Evolutionary conservation across 2,329 filamentous ascomycete genomes (phyloP), one percentile per base, ranked within the genome.

Genomic region (Sporothrix mexicana): DNA sequence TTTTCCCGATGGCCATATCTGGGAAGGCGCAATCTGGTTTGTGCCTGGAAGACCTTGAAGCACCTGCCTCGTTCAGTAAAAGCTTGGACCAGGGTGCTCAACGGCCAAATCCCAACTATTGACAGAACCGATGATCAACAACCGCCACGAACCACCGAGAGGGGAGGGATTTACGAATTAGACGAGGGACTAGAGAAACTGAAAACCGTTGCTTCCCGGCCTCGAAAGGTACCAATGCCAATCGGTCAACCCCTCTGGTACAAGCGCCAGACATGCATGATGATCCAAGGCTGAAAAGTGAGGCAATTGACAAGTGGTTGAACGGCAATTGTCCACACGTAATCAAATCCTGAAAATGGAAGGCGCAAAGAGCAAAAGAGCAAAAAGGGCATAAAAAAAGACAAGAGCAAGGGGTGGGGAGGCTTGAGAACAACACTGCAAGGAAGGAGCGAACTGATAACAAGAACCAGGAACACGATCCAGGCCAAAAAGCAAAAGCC

Each of bases 1-100:
- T 51, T 15, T 17, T 51, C 47, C 47, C 47, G 47, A 15, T 51
- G 47, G n/a, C 12, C 47, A 17, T 17, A 51, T 51, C n/a, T 15
- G 47, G 47, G 47, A 51, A 17, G 47, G 47, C 47, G 47, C 47
- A 51, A 51, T 51, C 47, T 15, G 3, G 15, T 5, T 47, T 47
- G 7, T 17, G 45, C 13, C 10, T 47, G 13, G 7, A 2, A 51
- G 6, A 17, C n/a, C 47, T 51, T 9, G 45, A 47, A 47, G 45
- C 45, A 47, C 45, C 45, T 47, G 59, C 59, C 59, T 62, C 15
- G 30, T 62, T 43, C 30, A 62, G 59, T 36, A 62, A 62, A 36
- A 62, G 59, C 59, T 62, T 47, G 9, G 45, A 47, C 45, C 45
- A 47, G 7, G 45, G 45, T 3, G 4, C n/a, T n/a, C n/a, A n/a